Evolutionary conservation across 495 filamentous ascomycete genomes (phyloP), one percentile per base, ranked within the genome.

Genomic region (Annulohypoxylon maeteangense): DNA sequence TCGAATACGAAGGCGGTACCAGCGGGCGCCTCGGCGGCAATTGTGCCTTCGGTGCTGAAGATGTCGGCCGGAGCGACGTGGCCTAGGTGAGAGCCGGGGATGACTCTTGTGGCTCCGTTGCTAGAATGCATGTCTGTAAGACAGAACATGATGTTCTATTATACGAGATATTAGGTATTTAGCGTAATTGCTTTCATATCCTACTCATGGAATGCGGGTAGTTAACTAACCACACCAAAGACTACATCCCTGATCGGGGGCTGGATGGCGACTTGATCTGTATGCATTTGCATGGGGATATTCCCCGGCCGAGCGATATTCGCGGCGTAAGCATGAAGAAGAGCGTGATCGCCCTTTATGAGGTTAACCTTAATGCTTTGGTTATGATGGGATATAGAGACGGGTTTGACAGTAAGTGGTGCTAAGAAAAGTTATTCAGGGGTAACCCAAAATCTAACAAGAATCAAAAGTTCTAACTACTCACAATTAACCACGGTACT

Each of bases 291-390:
- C 54, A 60, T 60, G 3, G 56, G 44, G 7, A 60, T 25, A 14
- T 67, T 58, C 14, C 56, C 56, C 7, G 53, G 63, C 11, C 56
- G 53, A 14, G 63, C 63, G 18, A 60, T 67, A 27, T 67, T 67
- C 32, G 53, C 63, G 38, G 27, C 8, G 38, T 67, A 67, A 2
- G 22, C 14, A 11, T 67, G 53, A 29, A 67, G 44, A 38, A 57
- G 45, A 25, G 63, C 63, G 7, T 50, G 53, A 14, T 67, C 63
- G 16, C 61, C 61, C 50, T 54, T 34, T n/a, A 7, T n/a, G 0
- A 10, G 34, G 50, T 54, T 36, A 34, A 34, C 32, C 16, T 7
- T 54, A 25, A 54, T 18, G 3, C 12, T 31, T 32, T 16, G 22
- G 22, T 11, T 10, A 14, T 23, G 11, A 27, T 2, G 18, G 1